These are phyloP conservation scores for Margaritispora aquatica DNA, from an alignment of 495 filamentous ascomycete species.

Conservation along the genomic window DNA sequence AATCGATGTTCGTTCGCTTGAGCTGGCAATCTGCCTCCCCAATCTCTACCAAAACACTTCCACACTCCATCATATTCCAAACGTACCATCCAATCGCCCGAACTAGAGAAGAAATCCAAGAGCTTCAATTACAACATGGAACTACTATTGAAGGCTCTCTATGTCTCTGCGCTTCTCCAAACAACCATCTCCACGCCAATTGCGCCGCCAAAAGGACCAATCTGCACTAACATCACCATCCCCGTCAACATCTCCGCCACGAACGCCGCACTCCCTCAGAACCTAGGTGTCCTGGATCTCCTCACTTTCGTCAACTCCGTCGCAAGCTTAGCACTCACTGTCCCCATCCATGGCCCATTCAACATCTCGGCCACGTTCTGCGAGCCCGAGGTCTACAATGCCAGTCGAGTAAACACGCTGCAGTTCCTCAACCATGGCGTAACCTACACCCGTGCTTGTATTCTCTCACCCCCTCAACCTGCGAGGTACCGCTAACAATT, in stretches of 20 bases:
- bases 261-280: background rate
- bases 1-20: too few species aligned
- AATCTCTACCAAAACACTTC: too few species aligned
- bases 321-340: background rate
- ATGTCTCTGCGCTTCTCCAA: background rate
- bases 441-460: constrained; percentile 15
- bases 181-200: background rate
- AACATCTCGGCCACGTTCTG: constrained; percentile 44
- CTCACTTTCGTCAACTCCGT: background rate
- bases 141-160: too few species aligned
- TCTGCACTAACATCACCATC: background rate
- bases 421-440: constrained; percentile 23
- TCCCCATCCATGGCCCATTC: constrained; percentile 29
- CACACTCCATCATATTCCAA: too few species aligned
- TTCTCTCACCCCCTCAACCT: background rate
- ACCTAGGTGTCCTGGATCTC: background rate
- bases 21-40: too few species aligned
- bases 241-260: background rate
- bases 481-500: background rate
- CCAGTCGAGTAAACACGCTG: constrained; percentile 8
- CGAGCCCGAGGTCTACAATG: constrained; percentile 25
- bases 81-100: too few species aligned
- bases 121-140: too few species aligned
- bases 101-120: too few species aligned
- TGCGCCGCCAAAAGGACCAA: background rate